These are phyloP conservation scores for Eucalyptus decipiens DNA, from an alignment of 345 rosid genomes.

Conservation along the genomic window DNA sequence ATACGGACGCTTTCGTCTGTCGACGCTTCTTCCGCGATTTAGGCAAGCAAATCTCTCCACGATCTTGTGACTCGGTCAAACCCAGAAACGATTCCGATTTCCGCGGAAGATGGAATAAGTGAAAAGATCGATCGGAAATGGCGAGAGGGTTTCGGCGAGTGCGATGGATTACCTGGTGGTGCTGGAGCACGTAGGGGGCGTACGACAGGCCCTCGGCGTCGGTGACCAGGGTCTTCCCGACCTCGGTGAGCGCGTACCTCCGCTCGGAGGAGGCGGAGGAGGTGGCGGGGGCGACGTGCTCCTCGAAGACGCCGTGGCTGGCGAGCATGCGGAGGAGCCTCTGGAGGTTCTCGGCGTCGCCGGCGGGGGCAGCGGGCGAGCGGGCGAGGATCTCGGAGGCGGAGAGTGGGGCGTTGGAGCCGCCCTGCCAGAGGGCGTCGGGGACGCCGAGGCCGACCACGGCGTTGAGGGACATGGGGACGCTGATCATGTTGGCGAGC, in stretches of 20 bases:
- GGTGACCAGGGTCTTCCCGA: constrained; percentile 74
- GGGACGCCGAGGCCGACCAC: constrained; percentile 57
- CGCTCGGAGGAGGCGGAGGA: neutral
- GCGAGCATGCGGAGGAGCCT: constrained; percentile 84
- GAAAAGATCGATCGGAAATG: neutral
- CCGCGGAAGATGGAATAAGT: neutral
- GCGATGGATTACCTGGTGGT: constrained; percentile 50
- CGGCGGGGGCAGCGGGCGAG: constrained; percentile 9
- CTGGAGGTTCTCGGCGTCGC: constrained; percentile 67
- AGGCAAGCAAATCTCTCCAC: neutral
- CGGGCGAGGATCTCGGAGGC: constrained; percentile 63
- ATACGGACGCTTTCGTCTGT: neutral
- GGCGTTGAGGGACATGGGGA: constrained; percentile 88
- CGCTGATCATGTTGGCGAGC: constrained; percentile 89
- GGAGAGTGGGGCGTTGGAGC: constrained; percentile 63
- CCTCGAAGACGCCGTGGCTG: constrained; percentile 66
- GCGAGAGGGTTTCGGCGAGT: neutral
- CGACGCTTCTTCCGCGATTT: neutral
- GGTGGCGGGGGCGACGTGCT: constrained; percentile 14
- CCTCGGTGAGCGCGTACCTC: constrained; percentile 57
- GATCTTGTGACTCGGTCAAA: neutral
- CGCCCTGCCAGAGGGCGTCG: constrained; percentile 79
- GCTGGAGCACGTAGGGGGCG: constrained; percentile 80
- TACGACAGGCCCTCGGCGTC: constrained; percentile 63
- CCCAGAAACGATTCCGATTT: neutral